phyloP scores from a whole-genome alignment of 805 yeast species.

The Allodekkera sacchari region DNA sequence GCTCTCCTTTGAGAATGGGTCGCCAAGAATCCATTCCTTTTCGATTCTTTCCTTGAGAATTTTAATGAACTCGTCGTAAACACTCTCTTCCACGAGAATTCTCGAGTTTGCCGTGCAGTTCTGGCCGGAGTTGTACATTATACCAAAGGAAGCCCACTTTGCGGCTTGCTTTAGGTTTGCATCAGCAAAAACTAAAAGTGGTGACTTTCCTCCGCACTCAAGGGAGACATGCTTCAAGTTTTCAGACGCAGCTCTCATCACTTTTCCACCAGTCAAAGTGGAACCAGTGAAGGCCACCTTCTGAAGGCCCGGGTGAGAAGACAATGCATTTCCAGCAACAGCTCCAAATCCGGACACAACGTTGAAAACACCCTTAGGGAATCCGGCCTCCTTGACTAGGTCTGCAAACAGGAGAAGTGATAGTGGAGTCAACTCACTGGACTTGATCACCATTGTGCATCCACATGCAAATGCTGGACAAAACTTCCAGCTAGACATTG shows the following conservation, averaged over 20 bases:
- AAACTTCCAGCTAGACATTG: constrained; percentile 74
- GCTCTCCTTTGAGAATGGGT: constrained; percentile 37
- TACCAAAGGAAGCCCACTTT: constrained; percentile 60
- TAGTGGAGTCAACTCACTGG: constrained; percentile 72
- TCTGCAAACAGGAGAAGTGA: constrained; percentile 55
- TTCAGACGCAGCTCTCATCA: constrained; percentile 58
- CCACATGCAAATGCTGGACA: constrained; percentile 82
- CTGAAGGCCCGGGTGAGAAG: constrained; percentile 48
- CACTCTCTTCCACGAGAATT: constrained; percentile 46
- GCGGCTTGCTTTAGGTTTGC: constrained; percentile 59
- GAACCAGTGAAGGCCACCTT: constrained; percentile 63
- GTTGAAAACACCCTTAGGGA: constrained; percentile 72
- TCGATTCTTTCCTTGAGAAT: constrained; percentile 37
- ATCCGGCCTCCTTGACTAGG: constrained; percentile 54
- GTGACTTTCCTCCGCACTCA: constrained; percentile 72
- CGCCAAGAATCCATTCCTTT: constrained; percentile 46
- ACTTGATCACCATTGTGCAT: constrained; percentile 61
- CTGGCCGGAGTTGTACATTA: constrained; percentile 60
- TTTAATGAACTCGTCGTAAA: constrained; percentile 45
- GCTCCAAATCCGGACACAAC: constrained; percentile 64
- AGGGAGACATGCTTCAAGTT: constrained; percentile 57
- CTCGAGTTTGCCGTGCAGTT: constrained; percentile 63
- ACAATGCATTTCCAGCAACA: constrained; percentile 60
- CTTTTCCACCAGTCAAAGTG: constrained; percentile 56
- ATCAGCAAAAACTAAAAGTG: constrained; percentile 52